Percentiles rank a stretch among this genome's conserved stretches.
Evolutionary conservation across 768 basidiomycete genomes (phyloP).

Genomic region (Rhodotorula toruloides): DNA sequence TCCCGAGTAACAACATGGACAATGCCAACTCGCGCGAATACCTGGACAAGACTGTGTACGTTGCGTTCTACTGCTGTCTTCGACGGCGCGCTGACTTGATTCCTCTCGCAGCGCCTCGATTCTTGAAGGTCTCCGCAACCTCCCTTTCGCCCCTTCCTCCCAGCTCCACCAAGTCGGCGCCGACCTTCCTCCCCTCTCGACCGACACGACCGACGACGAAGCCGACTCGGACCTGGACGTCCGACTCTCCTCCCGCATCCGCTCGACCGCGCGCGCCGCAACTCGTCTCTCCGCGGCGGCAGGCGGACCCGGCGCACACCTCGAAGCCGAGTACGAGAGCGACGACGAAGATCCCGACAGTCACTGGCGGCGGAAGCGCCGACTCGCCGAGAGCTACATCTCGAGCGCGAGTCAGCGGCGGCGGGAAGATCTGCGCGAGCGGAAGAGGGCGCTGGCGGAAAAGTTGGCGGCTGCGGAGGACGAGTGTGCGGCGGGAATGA

Average conservation of each 20-base stretch:
- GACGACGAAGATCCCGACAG: conserved; percentile 19
- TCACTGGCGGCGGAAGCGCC: conserved; percentile 1
- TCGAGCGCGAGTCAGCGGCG: neutral
- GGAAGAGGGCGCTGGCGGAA: conserved; percentile 6
- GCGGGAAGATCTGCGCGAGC: conserved; percentile 4
- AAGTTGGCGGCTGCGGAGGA: conserved; percentile 5
- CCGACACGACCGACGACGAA: conserved; percentile 48
- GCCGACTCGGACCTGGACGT: conserved; percentile 46
- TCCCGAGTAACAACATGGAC: conserved; percentile 87
- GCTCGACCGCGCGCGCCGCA: neutral
- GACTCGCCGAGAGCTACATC: conserved; percentile 16
- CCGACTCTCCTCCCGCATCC: conserved; percentile 40
- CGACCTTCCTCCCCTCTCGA: conserved; percentile 55
- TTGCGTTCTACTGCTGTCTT: conserved; percentile 5
- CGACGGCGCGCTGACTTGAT: fast-evolving
- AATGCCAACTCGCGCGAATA: conserved; percentile 80
- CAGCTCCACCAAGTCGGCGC: conserved; percentile 76
- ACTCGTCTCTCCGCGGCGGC: neutral
- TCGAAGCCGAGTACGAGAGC: conserved; percentile 11
- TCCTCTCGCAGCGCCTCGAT: conserved; percentile 50
- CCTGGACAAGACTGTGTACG: conserved; percentile 63
- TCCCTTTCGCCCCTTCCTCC: conserved; percentile 75
- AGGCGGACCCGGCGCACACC: neutral
- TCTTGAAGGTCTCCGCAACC: conserved; percentile 56
- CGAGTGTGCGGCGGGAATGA: neutral